phyloP scores from a whole-genome alignment of 2,329 filamentous ascomycete genomes.

The Hypoxylon sp. region DNA sequence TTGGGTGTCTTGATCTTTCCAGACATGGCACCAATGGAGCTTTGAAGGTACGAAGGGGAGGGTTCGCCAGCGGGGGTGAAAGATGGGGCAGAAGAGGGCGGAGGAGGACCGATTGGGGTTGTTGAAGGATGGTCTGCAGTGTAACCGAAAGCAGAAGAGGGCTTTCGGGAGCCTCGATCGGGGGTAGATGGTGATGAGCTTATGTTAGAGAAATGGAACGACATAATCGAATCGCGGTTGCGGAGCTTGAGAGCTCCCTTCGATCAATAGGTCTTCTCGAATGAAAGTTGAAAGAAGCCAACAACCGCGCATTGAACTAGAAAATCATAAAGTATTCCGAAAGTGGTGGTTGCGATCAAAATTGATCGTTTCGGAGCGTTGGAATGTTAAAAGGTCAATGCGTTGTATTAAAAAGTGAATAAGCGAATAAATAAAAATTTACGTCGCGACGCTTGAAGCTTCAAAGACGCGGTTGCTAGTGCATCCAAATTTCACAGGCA shows the following conservation, averaged over 20 bases:
- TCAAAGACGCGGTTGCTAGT: slow-evolving; percentile 32
- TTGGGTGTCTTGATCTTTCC: slow-evolving; percentile 51
- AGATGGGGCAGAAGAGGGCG: slow-evolving; percentile 59
- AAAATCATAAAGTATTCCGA: too few relatives aligned
- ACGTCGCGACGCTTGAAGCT: slow-evolving; percentile 30
- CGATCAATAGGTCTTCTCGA: too few relatives aligned
- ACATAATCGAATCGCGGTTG: slow-evolving; percentile 38
- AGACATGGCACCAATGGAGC: slow-evolving; percentile 58
- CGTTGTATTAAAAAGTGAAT: too few relatives aligned
- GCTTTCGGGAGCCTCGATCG: slow-evolving; percentile 50
- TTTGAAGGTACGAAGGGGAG: slow-evolving; percentile 62
- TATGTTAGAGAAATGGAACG: slow-evolving; percentile 53
- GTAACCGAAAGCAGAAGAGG: slow-evolving; percentile 50
- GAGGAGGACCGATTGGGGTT: slow-evolving; percentile 61
- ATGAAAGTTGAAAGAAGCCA: too few relatives aligned
- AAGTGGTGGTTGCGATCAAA: too few relatives aligned
- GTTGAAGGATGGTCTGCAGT: slow-evolving; percentile 58
- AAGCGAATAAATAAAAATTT: slow-evolving; percentile 26
- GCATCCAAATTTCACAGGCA: slow-evolving; percentile 19
- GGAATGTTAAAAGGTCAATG: too few relatives aligned
- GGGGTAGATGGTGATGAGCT: slow-evolving; percentile 61
- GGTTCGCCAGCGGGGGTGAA: slow-evolving; percentile 66
- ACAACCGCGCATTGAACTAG: too few relatives aligned
- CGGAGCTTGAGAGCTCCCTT: slow-evolving; percentile 25
- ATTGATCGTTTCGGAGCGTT: too few relatives aligned